Evolutionary conservation across 148 eudicot species (phyloP).

Genomic region (Rheum nobile): DNA sequence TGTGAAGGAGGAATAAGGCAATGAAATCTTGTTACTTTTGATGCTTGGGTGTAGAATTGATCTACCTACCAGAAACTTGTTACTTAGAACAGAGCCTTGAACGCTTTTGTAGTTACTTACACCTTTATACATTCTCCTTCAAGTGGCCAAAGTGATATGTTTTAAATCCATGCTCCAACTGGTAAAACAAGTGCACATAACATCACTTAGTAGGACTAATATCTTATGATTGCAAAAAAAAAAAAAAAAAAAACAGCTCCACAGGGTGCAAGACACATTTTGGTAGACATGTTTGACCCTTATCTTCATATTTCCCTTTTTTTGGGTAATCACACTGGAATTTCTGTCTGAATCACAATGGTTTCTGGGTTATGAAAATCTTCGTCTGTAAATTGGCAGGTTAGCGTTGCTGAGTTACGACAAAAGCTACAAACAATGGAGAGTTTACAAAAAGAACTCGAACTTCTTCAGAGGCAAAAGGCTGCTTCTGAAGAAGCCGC

Average conservation of each 20-base stretch:
- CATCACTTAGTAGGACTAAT: too few species aligned
- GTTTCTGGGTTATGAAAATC: background rate
- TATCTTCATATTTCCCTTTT: too few species aligned
- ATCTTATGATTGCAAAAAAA: too few species aligned
- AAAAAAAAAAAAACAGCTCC: too few species aligned
- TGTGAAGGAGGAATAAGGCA: background rate
- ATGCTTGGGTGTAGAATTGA: background rate
- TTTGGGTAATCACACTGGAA: too few species aligned
- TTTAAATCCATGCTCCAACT: too few species aligned
- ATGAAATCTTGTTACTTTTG: background rate
- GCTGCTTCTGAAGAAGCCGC: constrained; percentile 95
- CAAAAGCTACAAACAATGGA: constrained; percentile 95
- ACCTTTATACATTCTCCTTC: background rate
- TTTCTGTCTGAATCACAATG: background rate
- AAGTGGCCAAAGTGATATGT: too few species aligned
- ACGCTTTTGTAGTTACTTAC: background rate
- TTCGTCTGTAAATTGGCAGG: constrained; percentile 32
- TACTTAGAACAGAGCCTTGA: background rate
- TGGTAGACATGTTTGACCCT: too few species aligned
- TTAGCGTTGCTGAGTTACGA: constrained; percentile 84
- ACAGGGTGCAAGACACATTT: too few species aligned
- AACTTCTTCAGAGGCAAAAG: constrained; percentile 84
- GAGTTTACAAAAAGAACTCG: constrained; percentile 80
- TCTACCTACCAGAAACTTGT: background rate
- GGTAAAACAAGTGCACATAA: background rate